Evolutionary conservation across 306 rosid species (phyloP).

Genomic region (Quercus berberidifolia): DNA sequence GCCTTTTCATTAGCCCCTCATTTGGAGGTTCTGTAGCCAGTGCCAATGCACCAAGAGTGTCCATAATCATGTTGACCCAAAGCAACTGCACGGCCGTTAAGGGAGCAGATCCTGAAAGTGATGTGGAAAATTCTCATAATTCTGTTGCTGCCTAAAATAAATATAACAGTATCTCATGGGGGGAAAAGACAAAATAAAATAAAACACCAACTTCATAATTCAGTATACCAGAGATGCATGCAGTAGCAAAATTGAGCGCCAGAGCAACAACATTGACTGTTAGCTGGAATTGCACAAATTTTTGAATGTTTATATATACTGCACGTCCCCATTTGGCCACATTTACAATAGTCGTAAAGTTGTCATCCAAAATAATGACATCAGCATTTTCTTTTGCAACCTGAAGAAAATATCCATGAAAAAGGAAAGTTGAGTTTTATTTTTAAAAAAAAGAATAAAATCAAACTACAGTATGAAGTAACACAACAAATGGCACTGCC

Average conservation of each 20-base stretch:
- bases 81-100: conserved; percentile 95
- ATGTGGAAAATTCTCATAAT: conserved; percentile 5
- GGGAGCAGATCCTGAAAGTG: conserved; percentile 85
- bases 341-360: conserved; percentile 76
- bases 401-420: conserved; percentile 39
- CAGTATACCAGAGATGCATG: conserved; percentile 84
- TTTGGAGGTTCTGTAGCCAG: conserved; percentile 96
- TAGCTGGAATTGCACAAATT: conserved; percentile 94
- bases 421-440: not conserved
- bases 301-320: conserved; percentile 89
- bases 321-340: conserved; percentile 97
- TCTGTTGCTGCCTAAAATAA: conserved; percentile 9
- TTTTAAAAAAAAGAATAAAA: not conserved
- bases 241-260: conserved; percentile 76
- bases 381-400: conserved; percentile 96
- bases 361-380: conserved; percentile 86
- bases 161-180: conserved; percentile 2
- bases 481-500: not conserved
- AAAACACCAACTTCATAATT: not conserved
- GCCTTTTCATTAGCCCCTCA: conserved; percentile 68
- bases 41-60: conserved; percentile 96
- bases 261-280: conserved; percentile 94
- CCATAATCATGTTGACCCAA: conserved; percentile 99
- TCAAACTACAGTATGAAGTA: conserved; percentile 4
- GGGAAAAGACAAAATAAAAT: not conserved